Conservation (phyloP, 352 stramenopile genomes). For the Pythium chondricola region DNA sequence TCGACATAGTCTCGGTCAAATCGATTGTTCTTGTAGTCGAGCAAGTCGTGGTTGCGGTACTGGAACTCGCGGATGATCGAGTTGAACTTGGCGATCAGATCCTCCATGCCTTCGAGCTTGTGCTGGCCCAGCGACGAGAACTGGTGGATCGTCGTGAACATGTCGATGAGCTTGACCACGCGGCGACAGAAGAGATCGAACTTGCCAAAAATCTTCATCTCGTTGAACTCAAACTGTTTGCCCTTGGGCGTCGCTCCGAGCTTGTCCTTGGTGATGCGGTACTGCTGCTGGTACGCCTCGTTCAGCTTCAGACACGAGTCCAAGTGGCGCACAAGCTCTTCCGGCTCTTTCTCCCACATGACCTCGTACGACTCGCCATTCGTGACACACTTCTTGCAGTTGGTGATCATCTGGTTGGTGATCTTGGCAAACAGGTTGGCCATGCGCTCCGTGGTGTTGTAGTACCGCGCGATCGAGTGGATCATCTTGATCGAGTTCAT, state of each 20-base stretch:
- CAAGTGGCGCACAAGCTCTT: conserved; percentile 92
- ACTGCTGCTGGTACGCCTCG: conserved; percentile 98
- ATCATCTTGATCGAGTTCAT: conserved; percentile 99
- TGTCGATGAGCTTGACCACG: conserved; percentile 98
- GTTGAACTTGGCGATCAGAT: conserved; percentile 92
- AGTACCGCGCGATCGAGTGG: conserved; percentile 97
- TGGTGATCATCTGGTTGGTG: conserved; percentile 98
- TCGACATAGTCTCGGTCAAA: conserved; percentile 97
- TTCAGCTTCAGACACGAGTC: conserved; percentile 97
- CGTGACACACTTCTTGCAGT: conserved; percentile 95
- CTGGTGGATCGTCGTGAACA: conserved; percentile 98
- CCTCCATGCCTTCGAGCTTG: conserved; percentile 90
- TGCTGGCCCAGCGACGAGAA: conserved; percentile 91
- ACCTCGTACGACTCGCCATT: conserved; percentile 79
- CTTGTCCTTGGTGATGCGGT: conserved; percentile 96
- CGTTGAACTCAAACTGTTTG: conserved; percentile 99
- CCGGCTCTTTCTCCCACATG: conserved; percentile 94
- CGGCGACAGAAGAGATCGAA: conserved; percentile 98
- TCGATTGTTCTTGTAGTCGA: conserved; percentile 98
- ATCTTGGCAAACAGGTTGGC: conserved; percentile 97
- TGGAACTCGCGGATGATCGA: conserved; percentile 96
- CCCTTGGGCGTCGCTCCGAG: conserved; percentile 92
- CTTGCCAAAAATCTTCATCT: conserved; percentile 98
- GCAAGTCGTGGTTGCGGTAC: conserved; percentile 94
- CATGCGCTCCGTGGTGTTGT: conserved; percentile 98